Base-by-base conservation (phyloP, 2,329 filamentous ascomycete species). In the Microdochium bolleyi region DNA sequence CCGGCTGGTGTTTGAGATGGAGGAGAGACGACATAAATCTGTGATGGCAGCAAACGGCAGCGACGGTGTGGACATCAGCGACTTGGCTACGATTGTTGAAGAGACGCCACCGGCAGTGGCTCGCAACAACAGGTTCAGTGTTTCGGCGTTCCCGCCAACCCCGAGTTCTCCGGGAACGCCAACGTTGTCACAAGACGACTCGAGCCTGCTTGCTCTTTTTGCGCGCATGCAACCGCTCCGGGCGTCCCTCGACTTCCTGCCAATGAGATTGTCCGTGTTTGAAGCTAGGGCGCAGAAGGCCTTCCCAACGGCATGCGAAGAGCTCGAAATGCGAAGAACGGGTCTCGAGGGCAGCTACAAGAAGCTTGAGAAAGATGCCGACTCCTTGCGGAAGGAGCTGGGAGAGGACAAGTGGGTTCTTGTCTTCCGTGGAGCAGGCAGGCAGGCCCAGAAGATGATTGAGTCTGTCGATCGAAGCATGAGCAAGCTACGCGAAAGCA, bases 381-480 rank as follows among this genome's bases (percentile, higher is more conserved):
- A 97, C 63, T 88, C 88, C 1, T 70, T 99, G 49, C 82, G 92
- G 57, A 88, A 91, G 65, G 94, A 99, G 67, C 76, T 99, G 3
- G 91, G 91, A 25, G 94, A 99, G 67, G 94, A 99, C 64, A 85
- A 91, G 53, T 99, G 94, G 94, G 85, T 99, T 46, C 79, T 95
- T 51, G 92, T 97, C 34, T 99, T 99, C 73, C 84, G 92, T 53
- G 92, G 94, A 58, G 94, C 94, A 16, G 92, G 91, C 14, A 81
- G 87, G 53, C 91, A 96, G 69, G 92, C 94, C 3, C 84, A 94
- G 60, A 96, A 96, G 73, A 96, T 99, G 91, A 92, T 90, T 65
- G 90, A 96, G 60, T 96, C 92, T 3, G 89, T 97, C 22, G 89
- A 95, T 64, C 82, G 92, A 57, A 96, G 91, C 65, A 83, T 95